A percentile compares a stretch with the other conserved stretches of the same genome.
These are phyloP conservation scores for Botrytis fabae DNA, from an alignment of 2,329 filamentous ascomycete genomes.

Conservation along the genomic window DNA sequence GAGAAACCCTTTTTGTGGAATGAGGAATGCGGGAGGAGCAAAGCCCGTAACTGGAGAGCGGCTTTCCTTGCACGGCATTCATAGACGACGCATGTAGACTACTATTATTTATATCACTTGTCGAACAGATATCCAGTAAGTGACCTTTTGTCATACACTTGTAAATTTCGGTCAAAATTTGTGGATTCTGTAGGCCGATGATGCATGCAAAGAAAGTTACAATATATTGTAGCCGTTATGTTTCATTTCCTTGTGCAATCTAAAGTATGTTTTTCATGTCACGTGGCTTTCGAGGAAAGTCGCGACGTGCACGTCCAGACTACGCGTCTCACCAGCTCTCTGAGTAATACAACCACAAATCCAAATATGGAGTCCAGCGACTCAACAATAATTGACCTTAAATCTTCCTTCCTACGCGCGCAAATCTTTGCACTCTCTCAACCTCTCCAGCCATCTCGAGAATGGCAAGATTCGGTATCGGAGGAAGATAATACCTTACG, in stretches of 20 bases:
- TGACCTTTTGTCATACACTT: not conserved
- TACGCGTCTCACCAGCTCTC: not conserved
- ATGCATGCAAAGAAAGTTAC: not conserved
- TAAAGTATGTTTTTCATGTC: not conserved
- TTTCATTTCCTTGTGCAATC: not conserved
- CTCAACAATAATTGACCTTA: constrained; percentile 60
- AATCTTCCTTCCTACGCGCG: constrained; percentile 53
- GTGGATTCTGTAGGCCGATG: not conserved
- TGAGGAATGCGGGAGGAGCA: not conserved
- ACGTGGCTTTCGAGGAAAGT: not conserved
- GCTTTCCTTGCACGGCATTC: not conserved
- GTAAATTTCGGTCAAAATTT: not conserved
- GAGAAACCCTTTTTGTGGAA: not conserved
- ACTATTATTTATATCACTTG: not conserved
- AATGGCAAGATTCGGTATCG: constrained; percentile 47
- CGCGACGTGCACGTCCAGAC: not conserved
- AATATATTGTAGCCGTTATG: not conserved
- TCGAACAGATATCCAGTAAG: not conserved
- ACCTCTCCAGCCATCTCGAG: constrained; percentile 43
- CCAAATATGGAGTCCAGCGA: constrained; percentile 5
- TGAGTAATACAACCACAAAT: not conserved
- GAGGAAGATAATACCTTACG: constrained; percentile 45
- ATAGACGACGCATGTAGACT: not conserved
- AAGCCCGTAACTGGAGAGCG: too few relatives aligned
- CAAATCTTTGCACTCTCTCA: constrained; percentile 42